Evolutionary conservation across 768 basidiomycete species (phyloP), one percentile per base, ranked within the genome.

Genomic region (Thelephora aurantiotincta): DNA sequence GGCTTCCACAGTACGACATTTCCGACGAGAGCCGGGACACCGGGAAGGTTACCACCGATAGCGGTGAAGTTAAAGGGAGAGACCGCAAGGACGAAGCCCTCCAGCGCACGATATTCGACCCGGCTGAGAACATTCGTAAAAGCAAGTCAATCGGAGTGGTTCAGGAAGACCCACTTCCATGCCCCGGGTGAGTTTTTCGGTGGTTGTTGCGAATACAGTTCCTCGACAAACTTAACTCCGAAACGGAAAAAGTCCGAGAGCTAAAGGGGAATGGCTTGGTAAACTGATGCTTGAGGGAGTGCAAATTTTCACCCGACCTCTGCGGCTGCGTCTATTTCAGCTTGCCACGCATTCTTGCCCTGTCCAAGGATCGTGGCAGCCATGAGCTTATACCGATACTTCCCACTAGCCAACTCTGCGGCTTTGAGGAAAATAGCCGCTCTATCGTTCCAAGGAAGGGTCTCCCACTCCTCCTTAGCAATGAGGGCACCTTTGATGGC

Each of bases 41-140:
- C 52, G 49, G 82, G 77, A 33, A 98, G 84, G 64, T 99, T 99
- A 12, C 90, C 96, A 35, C 91, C 94, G 52, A 99, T 99, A 22
- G 94, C 94, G 30, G 94, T 97, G 61, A 92, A 93, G 67, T 99
- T 99, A 72, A 99, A 98, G 0, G 96, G 96, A 6, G 96, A 92
- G 35, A 98, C 86, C 12, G 96, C 96, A 44, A 98, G 75, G 20
- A 98, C 89, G 68, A 99, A 99, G 19, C 96, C 96, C 67, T 98
- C 96, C n/a, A 99, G 74, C 1, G 94, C 78, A 51, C 96, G 88
- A 64, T 93, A 98, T 66, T 99, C 96, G 35, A 82, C 76, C 42
- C 94, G 92, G 69, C 93, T 96, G 43, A n/a, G 5, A 20, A 37
- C 16, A 47, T 44, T 52, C 33, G 45, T 20, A 33, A 48, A 16